A percentile compares a stretch with the other conserved stretches of the same genome.
Evolutionary conservation across 208 protist genomes (phyloP).

Genomic region (Naegleria fowleri): DNA sequence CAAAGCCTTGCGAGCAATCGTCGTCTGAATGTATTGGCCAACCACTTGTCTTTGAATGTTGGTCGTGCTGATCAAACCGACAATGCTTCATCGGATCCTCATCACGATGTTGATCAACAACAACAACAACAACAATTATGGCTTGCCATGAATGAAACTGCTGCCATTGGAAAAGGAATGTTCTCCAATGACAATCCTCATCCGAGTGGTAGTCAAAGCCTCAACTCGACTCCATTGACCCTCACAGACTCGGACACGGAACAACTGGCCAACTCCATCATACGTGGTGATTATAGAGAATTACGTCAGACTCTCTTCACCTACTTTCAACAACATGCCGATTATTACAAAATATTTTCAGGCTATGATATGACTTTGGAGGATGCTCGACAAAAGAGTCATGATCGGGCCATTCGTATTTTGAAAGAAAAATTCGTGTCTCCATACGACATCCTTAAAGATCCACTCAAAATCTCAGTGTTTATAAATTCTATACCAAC

Average conservation of each 20-base stretch:
- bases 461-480: not conserved
- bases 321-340: not conserved
- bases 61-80: not conserved
- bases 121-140: no score
- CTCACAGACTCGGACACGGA: not conserved
- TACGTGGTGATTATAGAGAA: not conserved
- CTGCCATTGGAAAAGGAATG: not conserved
- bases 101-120: no score
- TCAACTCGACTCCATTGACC: not conserved
- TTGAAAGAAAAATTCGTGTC: not conserved
- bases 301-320: not conserved
- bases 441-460: not conserved
- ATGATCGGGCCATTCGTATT: not conserved
- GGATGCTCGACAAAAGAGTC: not conserved
- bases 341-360: not conserved
- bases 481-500: not conserved
- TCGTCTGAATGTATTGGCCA: not conserved
- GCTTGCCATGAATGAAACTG: not conserved
- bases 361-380: not conserved
- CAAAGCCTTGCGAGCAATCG: not conserved
- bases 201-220: no score
- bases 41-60: not conserved
- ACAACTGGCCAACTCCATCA: not conserved
- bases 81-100: no score
- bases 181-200: no score